Evolutionary conservation across 2,329 filamentous ascomycete genomes (phyloP).

Genomic region (Fonsecaea multimorphosa): DNA sequence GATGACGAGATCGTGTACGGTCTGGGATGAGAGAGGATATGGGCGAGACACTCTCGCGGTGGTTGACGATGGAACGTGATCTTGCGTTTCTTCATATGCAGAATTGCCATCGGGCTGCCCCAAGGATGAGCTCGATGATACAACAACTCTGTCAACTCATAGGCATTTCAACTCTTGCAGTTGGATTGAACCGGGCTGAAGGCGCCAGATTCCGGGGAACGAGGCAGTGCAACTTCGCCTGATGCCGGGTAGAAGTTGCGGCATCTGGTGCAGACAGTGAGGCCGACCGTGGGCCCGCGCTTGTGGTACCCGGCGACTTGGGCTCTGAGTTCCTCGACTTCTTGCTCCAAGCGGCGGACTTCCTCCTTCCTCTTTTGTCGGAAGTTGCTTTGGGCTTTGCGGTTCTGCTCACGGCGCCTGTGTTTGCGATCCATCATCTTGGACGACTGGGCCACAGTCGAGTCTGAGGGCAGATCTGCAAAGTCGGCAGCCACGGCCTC

Average conservation of each 20-base stretch:
- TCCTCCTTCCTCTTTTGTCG: conserved; percentile 30
- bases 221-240: not conserved
- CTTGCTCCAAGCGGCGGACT: conserved; percentile 22
- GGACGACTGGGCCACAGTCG: not conserved
- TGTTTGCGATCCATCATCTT: conserved; percentile 40
- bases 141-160: not conserved
- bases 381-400: conserved; percentile 30
- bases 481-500: not conserved
- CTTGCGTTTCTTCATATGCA: not conserved
- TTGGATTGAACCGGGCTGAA: not conserved
- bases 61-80: not conserved
- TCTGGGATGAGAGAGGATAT: not conserved
- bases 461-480: not conserved
- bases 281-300: conserved; percentile 4
- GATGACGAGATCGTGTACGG: not conserved
- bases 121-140: not conserved
- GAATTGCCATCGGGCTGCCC: not conserved
- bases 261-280: conserved; percentile 25
- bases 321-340: conserved; percentile 21
- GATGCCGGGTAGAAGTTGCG: conserved; percentile 24
- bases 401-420: conserved; percentile 59
- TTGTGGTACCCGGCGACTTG: conserved; percentile 17
- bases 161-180: not conserved
- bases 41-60: not conserved
- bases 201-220: not conserved